Conservation (phyloP, 2,329 filamentous ascomycete species). For the Teratosphaeriaceae sp. region DNA sequence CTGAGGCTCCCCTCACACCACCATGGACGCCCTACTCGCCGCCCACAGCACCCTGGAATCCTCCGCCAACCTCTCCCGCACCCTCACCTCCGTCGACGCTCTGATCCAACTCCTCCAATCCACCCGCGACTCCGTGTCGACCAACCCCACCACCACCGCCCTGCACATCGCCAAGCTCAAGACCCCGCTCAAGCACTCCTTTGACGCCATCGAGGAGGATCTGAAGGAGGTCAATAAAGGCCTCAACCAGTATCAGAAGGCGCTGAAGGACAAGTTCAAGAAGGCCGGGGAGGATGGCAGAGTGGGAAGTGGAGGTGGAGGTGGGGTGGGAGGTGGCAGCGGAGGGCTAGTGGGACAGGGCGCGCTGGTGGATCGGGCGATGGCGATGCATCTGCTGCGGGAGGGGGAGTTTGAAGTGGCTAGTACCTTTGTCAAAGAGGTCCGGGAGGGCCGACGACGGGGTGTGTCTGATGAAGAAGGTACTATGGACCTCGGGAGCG, state of each 20-base stretch:
- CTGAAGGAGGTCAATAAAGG: conserved; percentile 77
- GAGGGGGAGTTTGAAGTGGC: conserved; percentile 91
- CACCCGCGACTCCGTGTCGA: conserved; percentile 66
- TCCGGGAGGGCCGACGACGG: conserved; percentile 19
- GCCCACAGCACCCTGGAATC: conserved; percentile 68
- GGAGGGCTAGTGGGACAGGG: conserved; percentile 69
- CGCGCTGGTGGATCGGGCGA: conserved; percentile 79
- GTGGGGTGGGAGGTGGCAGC: background rate
- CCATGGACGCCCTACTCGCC: conserved; percentile 61
- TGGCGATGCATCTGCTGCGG: conserved; percentile 91
- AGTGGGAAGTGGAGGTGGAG: conserved; percentile 34
- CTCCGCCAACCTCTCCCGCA: conserved; percentile 61
- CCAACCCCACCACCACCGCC: conserved; percentile 63
- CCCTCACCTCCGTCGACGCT: conserved; percentile 72
- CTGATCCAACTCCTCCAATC: conserved; percentile 70
- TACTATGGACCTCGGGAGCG: conserved; percentile 6
- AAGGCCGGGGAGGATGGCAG: conserved; percentile 57
- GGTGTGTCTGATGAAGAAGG: conserved; percentile 6
- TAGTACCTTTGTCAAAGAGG: conserved; percentile 74
- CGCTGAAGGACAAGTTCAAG: conserved; percentile 72
- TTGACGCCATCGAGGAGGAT: conserved; percentile 73
- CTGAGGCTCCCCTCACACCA: too few relatives aligned
- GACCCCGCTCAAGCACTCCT: conserved; percentile 71
- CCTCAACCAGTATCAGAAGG: conserved; percentile 77
- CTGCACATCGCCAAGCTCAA: conserved; percentile 78